Evolutionary conservation across 441 rosid species (phyloP).

Genomic region (Corymbia citriodora): DNA sequence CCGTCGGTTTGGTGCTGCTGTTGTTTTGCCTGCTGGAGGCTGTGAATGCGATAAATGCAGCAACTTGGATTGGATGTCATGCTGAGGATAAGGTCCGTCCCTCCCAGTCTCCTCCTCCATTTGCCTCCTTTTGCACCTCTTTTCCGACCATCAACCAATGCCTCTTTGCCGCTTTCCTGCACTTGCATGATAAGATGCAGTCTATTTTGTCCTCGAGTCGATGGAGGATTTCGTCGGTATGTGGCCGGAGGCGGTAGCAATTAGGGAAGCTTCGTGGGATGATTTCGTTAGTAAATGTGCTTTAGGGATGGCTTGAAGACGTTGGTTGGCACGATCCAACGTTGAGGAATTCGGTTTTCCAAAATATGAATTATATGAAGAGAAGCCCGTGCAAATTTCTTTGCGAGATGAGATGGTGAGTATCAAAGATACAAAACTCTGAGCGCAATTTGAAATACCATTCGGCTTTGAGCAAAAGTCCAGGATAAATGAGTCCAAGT

Average conservation of each 20-base stretch:
- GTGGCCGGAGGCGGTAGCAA: background rate
- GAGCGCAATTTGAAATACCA: rapidly evolving
- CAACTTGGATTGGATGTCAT: background rate
- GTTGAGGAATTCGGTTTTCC: background rate
- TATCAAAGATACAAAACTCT: background rate
- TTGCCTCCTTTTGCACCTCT: background rate
- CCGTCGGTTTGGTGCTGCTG: background rate
- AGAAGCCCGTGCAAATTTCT: rapidly evolving
- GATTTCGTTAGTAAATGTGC: background rate
- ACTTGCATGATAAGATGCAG: background rate
- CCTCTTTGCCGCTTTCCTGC: background rate
- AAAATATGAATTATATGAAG: rapidly evolving
- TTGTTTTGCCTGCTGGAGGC: background rate
- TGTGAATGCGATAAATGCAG: background rate
- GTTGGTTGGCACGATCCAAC: background rate
- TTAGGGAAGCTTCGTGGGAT: background rate
- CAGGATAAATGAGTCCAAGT: rapidly evolving
- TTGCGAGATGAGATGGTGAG: rapidly evolving
- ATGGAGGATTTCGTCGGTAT: background rate
- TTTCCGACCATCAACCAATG: background rate
- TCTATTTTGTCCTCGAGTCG: background rate
- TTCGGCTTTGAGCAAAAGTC: background rate
- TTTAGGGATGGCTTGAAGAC: background rate
- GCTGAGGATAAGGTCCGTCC: background rate
- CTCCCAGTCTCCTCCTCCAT: background rate